A percentile compares a stretch with the other conserved stretches of the same genome.
phyloP scores from a whole-genome alignment of 73 alveolate genomes.

The Stentor roeselii region DNA sequence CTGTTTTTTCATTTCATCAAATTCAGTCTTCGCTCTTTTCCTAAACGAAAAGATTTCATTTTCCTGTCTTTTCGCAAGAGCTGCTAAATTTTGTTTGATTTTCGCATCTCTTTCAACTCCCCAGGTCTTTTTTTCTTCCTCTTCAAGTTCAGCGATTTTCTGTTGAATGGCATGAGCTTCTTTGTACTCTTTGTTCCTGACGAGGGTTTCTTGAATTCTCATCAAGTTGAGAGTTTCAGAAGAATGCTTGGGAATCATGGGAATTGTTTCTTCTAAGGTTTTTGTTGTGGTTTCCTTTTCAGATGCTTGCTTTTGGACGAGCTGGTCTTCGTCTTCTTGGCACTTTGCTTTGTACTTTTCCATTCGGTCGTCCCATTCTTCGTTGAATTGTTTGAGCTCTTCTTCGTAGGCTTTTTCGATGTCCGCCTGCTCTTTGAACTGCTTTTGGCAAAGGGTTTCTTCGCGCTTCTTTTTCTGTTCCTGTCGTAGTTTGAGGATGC shows the following conservation, averaged over 20 bases:
- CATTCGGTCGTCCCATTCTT: constrained; percentile 47
- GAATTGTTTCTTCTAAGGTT: constrained; percentile 46
- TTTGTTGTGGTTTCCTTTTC: constrained; percentile 36
- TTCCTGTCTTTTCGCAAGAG: constrained; percentile 42
- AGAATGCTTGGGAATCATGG: constrained; percentile 44
- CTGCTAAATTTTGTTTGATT: constrained; percentile 35
- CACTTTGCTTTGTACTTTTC: constrained; percentile 38
- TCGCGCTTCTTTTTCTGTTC: constrained; percentile 29
- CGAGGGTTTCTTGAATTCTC: too few species aligned
- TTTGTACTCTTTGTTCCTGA: constrained; percentile 37
- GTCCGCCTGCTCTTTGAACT: constrained; percentile 46
- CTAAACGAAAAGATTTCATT: constrained; percentile 54
- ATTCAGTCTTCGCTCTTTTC: constrained; percentile 46
- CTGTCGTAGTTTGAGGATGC: constrained; percentile 40
- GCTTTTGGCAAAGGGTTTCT: constrained; percentile 31
- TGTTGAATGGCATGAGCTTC: constrained; percentile 62
- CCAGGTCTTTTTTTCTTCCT: constrained; percentile 40
- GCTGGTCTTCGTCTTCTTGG: constrained; percentile 29
- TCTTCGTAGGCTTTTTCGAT: constrained; percentile 48
- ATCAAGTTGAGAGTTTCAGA: too few species aligned
- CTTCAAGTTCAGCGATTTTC: constrained; percentile 41
- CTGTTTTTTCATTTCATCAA: constrained; percentile 45
- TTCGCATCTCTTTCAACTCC: constrained; percentile 42
- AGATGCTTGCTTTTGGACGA: constrained; percentile 41
- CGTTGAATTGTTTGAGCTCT: constrained; percentile 58